Base-by-base conservation (phyloP, 176 grass and related monocot species). In the Luzula sylvatica region DNA sequence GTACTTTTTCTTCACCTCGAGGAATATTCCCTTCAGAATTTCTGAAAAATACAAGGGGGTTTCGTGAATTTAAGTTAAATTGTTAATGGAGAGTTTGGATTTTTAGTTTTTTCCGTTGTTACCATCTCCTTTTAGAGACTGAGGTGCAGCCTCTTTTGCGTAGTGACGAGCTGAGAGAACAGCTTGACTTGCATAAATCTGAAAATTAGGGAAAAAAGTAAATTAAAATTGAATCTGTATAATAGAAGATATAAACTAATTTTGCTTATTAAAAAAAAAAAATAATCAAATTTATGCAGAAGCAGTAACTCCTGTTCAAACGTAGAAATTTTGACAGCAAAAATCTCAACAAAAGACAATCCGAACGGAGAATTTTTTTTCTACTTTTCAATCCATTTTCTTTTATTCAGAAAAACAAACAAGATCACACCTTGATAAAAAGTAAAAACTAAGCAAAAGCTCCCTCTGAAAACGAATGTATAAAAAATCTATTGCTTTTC, bases 1-100 rank as follows among this genome's bases (percentile, higher is more conserved):
- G 49, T 82, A 98, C 65, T 83, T 92, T 38, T 83, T 90, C 65
- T 98, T 98, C 22, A 98, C 75, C 54, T 98, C 93, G 55, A 74
- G 76, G 45, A 98, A 98, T 67, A 98, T 98, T 56, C 66, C 78
- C 82, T 86, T 98, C 52, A 98, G 53, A 32, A 92, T 57, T 38
- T 98, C 93, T 98, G 46, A 24, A 51, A 30, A 2, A 54, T 25
- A 53, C 26, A 70, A 65, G 58, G 38, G 14, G 5, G 9, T 7
- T 7, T 1, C 9, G 30, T 4, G 5, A 35, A 35, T 35, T 35
- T 35, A 35, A 9, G 5, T 35, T 9, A 35, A 35, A 7, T 35
- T 35, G 30, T 35, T 0, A 35, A 35, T 0, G 9, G 1, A 2
- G 9, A 35, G 30, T 35, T 2, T 35, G 30, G 9, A 35, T 35